Evolutionary conservation across 768 basidiomycete species (phyloP).

Genomic region (Collybia mongolica): DNA sequence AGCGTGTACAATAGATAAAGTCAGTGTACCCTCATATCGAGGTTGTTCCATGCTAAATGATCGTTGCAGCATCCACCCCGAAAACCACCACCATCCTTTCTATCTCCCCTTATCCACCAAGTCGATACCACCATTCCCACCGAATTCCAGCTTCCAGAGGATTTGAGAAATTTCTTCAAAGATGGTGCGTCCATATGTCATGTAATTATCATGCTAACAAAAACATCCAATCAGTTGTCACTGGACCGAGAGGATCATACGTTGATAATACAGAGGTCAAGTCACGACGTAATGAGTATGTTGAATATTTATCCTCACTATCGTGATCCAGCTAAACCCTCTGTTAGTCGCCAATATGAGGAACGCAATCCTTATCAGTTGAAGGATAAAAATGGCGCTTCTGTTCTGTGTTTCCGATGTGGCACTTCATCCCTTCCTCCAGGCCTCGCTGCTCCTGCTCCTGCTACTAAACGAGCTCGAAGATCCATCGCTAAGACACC

Average conservation of each 20-base stretch:
- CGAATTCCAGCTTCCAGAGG: slow-evolving; percentile 86
- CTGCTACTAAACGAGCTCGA: slow-evolving; percentile 55
- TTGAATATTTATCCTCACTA: slow-evolving; percentile 17
- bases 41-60: slow-evolving; percentile 17
- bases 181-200: slow-evolving; percentile 58
- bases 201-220: slow-evolving; percentile 8
- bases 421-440: slow-evolving; percentile 74
- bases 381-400: slow-evolving; percentile 78
- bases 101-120: slow-evolving; percentile 71
- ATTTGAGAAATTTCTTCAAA: slow-evolving; percentile 80
- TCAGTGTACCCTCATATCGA: slow-evolving; percentile 30
- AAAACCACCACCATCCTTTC: slow-evolving; percentile 63
- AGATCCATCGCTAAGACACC: slow-evolving; percentile 43
- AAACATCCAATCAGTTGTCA: slow-evolving; percentile 55
- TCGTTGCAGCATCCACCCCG: slow-evolving; percentile 59
- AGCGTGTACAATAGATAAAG: slow-evolving; percentile 65
- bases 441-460: slow-evolving; percentile 47
- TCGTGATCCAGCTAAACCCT: slow-evolving; percentile 10
- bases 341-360: slow-evolving; percentile 75
- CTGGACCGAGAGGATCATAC: slow-evolving; percentile 80
- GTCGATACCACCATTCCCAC: slow-evolving; percentile 68
- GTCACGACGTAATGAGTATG: slow-evolving; percentile 81
- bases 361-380: slow-evolving; percentile 88
- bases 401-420: slow-evolving; percentile 91
- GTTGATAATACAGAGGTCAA: slow-evolving; percentile 77